Evolutionary conservation across 2,329 filamentous ascomycete species (phyloP), one percentile per base, ranked within the genome.

Genomic region (Penicillium nordicum): DNA sequence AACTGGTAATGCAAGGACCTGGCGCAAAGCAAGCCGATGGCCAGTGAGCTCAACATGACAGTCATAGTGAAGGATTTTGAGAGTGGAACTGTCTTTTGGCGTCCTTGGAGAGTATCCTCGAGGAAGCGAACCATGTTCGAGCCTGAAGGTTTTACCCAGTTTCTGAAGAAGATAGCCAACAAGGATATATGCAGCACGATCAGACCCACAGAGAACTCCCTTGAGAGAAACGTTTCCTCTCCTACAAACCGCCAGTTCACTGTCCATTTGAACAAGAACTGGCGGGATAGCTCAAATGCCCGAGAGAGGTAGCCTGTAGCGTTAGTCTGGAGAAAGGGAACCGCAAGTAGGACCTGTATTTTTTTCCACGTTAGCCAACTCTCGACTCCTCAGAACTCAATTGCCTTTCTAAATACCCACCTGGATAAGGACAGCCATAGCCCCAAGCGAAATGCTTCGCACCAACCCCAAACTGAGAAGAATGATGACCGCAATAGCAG

Each of bases 211-310:
- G 91, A 84, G 70, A 96, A 95, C 2, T 77, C 71, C 57, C 78
- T 83, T 63, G 85, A 88, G 45, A 95, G 81, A 67, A 99, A 99
- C 0, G 78, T 74, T 7, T 89, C 84, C 74, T 97, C 92, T 16
- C 89, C 87, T n/a, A 97, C 76, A 72, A 97, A 97, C 52, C 92
- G 86, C 94, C 94, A 99, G 74, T 99, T 99, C 64, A 99, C 94
- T 0, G 94, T 99, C 94, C 94, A 99, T 76, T 93, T 92, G 80
- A 93, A 97, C 67, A 96, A 82, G 76, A 99, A 99, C 66, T 90
- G 86, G 53, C 94, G 83, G 45, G 89, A 92, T 57, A 99, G 82
- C 76, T 99, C 92, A 70, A 99, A 99, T 0, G 94, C 92, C 61
- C 89, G 82, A 45, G 84, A 83, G 18, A 95, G 70, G 71, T 99